Base-by-base conservation (phyloP, 805 yeast species). In the Metschnikowia noctiluminum region DNA sequence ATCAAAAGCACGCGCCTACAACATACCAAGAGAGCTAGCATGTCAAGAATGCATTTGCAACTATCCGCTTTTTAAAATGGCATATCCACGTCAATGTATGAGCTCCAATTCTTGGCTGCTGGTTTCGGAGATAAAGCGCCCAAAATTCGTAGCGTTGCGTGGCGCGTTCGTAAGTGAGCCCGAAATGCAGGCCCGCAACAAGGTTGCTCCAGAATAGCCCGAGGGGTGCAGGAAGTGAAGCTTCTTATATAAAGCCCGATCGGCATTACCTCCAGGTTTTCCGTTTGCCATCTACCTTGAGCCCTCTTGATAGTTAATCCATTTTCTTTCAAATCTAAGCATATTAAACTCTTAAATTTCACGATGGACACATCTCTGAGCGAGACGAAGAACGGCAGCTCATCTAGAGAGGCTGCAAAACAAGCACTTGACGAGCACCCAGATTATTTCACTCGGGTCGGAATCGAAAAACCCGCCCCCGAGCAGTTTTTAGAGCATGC, bases 391-490 rank as follows among this genome's bases (percentile, higher is more conserved):
- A 43, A 40, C 14, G 43, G 34, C 40, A 45, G 39, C 15, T 40
- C 48, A 4, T 36, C 43, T 12, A 41, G 40, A 13, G 40, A 40
- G 27, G 12, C 31, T n/a, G 34, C 28, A 6, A 15, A 35, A 35
- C 38, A 36, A 28, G 36, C 40, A 8, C 14, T 36, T 14, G 12
- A 28, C n/a, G 45, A 46, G n/a, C 34, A 40, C 7, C 45, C 43
- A 5, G 48, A 45, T 28, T 45, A 46, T 13, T 46, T 46, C 35
- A 10, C 38, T 12, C 12, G 49, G 16, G 45, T 46, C 16, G 49
- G 45, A 16, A 46, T 40, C 37, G 49, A 46, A 15, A 46, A 46
- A 27, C 49, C 49, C 6, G 28, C 38, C 10, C 35, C 41, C 8
- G 49, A 41, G 27, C 34, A 46, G 26, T 37, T 21, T 27, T n/a